A percentile compares a stretch with the other conserved stretches of the same genome.
Evolutionary conservation across 164 flowering plant genomes (phyloP).

Genomic region (Amborella trichopoda): DNA sequence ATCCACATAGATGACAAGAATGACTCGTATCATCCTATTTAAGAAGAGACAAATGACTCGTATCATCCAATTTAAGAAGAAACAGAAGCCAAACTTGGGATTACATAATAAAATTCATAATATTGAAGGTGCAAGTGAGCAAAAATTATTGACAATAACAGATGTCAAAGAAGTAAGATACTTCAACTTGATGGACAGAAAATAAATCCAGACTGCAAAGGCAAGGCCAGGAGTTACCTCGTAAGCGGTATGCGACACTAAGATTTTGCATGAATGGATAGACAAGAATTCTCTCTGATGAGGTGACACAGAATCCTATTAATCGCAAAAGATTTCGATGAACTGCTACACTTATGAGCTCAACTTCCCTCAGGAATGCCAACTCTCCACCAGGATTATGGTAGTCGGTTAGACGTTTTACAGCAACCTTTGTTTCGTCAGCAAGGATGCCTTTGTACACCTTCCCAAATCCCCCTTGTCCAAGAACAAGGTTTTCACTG

Average conservation of each 20-base stretch:
- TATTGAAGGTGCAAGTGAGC: no score
- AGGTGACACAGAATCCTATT: slow-evolving; percentile 38
- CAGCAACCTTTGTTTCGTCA: slow-evolving; percentile 38
- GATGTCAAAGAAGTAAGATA: no score
- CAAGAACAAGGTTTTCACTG: slow-evolving; percentile 40
- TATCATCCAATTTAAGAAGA: no score
- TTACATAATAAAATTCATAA: slow-evolving; percentile 1
- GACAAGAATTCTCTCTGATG: slow-evolving; percentile 37
- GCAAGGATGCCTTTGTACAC: slow-evolving; percentile 37
- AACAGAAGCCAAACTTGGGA: no score
- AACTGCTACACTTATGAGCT: slow-evolving; percentile 40
- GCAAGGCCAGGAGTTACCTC: slow-evolving; percentile 18
- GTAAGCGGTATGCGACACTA: slow-evolving; percentile 40
- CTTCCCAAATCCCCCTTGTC: slow-evolving; percentile 55
- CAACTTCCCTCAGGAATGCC: slow-evolving; percentile 45
- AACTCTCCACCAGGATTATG: slow-evolving; percentile 43
- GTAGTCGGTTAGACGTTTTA: slow-evolving; percentile 45
- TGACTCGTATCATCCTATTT: no score
- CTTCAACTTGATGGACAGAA: no score
- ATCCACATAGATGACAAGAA: no score
- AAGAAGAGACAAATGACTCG: no score
- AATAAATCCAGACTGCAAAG: not conserved
- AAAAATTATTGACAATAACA: no score
- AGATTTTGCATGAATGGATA: slow-evolving; percentile 49
- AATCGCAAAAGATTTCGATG: slow-evolving; percentile 42